Evolutionary conservation across 768 basidiomycete species (phyloP), one percentile per base, ranked within the genome.

Genomic region (Omphalotus guepiniiformis): DNA sequence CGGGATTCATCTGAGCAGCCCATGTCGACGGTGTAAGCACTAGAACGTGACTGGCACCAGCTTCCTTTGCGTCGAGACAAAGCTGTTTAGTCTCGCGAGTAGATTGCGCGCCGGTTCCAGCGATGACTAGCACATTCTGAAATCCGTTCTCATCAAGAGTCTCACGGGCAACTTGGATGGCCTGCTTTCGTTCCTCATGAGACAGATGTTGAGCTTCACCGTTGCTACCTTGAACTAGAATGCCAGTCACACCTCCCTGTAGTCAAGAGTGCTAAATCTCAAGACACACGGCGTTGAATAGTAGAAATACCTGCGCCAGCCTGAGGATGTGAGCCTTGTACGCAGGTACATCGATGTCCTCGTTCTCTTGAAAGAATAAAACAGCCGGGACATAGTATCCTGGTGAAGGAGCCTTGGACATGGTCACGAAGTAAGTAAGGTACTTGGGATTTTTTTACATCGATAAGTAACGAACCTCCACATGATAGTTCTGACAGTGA

Each of bases 71-170:
- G 55, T 92, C 85, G 8, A 65, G 60, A 55, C 82, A 83, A 13
- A 93, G 73, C 58, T 74, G 68, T 53, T 71, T 76, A 27, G 88
- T 91, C 62, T 90, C 88, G 15, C 82, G 73, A 0, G 88, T 83
- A 2, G 87, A 88, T 51, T 82, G 86, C 1, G 84, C 85, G 1
- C 92, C 92, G 4, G 89, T 91, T 1, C 92, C 92, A 4, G 86
- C 91, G 50, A 93, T 80, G 35, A 93, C 74, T 12, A 85, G 63
- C 32, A 82, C 75, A 32, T 84, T 67, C 39, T 75, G 61, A 63
- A 85, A 87, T 2, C 86, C 85, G 51, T 83, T 80, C 44, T 77
- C 71, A 60, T 92, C 80, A 9, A 93, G 74, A 1, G 86, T 88
- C 44, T 80, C 63, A 19, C 89, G 75, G 1, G 87, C 85, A 32